phyloP scores from a whole-genome alignment of 2,329 filamentous ascomycete genomes.

The Fusarium veterinarium region DNA sequence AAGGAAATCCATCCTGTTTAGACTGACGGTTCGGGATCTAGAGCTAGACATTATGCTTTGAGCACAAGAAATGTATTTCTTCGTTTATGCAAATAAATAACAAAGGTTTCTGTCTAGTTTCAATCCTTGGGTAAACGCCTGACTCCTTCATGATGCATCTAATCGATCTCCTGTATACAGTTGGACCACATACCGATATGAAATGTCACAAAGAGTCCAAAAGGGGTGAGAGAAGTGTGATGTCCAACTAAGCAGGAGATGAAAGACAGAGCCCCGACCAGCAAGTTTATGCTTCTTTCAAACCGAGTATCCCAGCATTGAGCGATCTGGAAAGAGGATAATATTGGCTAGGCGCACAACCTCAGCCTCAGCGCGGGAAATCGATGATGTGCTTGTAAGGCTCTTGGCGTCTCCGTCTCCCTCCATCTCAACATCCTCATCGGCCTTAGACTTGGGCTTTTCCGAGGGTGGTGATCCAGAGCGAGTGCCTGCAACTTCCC shows the following conservation, averaged over 20 bases:
- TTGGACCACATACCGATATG: neutral
- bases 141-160: conserved; percentile 28
- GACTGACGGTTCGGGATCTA: neutral
- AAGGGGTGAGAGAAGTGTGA: neutral
- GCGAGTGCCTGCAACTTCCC: conserved; percentile 54
- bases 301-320: conserved; percentile 49
- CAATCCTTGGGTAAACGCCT: conserved; percentile 8
- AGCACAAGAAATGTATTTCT: neutral
- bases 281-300: conserved; percentile 7
- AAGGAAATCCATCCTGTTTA: neutral
- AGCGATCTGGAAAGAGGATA: conserved; percentile 66
- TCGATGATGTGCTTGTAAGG: conserved; percentile 40
- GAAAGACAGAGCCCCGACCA: neutral
- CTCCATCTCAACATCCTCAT: conserved; percentile 46
- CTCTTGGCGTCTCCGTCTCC: conserved; percentile 41
- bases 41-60: neutral
- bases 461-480: conserved; percentile 44
- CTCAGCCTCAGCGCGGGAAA: conserved; percentile 60
- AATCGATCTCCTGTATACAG: neutral
- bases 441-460: conserved; percentile 37
- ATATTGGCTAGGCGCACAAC: conserved; percentile 66
- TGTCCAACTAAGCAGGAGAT: neutral
- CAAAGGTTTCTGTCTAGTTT: conserved; percentile 9
- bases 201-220: neutral
- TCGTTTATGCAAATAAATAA: neutral